These are phyloP conservation scores for Thymus quinquecostatus DNA, from an alignment of 257 asterid species.

Conservation along the genomic window DNA sequence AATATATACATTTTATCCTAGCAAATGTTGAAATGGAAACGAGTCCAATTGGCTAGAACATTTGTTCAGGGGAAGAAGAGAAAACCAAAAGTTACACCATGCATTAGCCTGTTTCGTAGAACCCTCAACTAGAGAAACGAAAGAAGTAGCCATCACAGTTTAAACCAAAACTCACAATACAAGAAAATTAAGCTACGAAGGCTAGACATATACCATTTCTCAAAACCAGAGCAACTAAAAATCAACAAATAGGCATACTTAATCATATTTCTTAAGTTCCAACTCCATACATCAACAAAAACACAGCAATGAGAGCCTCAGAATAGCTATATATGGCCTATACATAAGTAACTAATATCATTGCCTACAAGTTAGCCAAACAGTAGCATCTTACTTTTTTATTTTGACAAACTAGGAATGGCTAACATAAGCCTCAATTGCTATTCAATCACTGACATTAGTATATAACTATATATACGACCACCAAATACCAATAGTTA, in stretches of 20 bases:
- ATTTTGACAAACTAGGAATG: not conserved
- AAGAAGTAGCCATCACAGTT: not conserved
- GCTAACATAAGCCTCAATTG: not conserved
- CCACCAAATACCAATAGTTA: not conserved
- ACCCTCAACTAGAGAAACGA: not conserved
- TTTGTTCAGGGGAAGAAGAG: not conserved
- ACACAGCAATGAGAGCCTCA: not conserved
- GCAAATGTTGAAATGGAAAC: too few species aligned
- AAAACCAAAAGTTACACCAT: not conserved
- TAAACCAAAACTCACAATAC: not conserved
- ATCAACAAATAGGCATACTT: too few species aligned
- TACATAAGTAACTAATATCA: slow-evolving; percentile 3
- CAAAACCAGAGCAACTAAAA: too few species aligned
- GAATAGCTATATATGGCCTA: not conserved
- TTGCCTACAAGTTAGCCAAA: not conserved
- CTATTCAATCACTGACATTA: not conserved
- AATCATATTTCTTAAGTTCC: not conserved
- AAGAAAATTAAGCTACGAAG: not conserved
- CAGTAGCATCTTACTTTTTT: not conserved
- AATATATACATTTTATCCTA: not conserved
- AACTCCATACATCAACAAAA: not conserved
- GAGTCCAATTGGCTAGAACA: slow-evolving; percentile 5
- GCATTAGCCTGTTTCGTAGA: slow-evolving; percentile 8
- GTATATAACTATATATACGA: slow-evolving; percentile 17
- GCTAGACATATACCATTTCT: not conserved